These are phyloP conservation scores for Populus deltoides DNA, from an alignment of 345 rosid species.

Conservation along the genomic window DNA sequence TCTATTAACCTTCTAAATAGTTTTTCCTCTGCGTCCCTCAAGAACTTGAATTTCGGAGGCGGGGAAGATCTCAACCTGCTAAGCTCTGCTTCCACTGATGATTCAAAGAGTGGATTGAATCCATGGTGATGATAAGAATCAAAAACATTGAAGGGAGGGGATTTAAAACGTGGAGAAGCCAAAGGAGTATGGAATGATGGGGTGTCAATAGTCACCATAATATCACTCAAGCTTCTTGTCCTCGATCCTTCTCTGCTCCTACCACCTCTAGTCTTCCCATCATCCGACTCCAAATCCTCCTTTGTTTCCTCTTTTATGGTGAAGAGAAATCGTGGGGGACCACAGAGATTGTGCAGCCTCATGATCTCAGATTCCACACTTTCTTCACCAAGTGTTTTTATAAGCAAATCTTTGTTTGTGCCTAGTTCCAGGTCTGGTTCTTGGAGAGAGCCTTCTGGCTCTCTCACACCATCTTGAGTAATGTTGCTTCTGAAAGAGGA, in stretches of 20 bases:
- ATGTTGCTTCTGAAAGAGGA: constrained; percentile 33
- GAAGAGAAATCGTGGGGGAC: constrained; percentile 89
- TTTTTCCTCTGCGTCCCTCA: constrained; percentile 94
- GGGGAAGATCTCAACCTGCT: constrained; percentile 63
- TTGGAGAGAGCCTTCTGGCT: constrained; percentile 17
- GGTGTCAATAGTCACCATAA: constrained; percentile 42
- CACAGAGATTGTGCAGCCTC: constrained; percentile 79
- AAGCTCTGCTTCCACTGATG: constrained; percentile 48
- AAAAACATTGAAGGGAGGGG: constrained; percentile 35
- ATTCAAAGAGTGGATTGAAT: constrained; percentile 88
- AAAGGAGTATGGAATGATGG: constrained; percentile 61
- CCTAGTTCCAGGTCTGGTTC: constrained; percentile 59
- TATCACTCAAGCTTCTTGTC: constrained; percentile 71
- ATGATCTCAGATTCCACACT: constrained; percentile 77
- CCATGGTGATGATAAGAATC: constrained; percentile 50
- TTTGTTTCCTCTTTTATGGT: constrained; percentile 91
- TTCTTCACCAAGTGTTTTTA: constrained; percentile 50
- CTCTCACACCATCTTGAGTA: constrained; percentile 14
- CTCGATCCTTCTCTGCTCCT: constrained; percentile 62
- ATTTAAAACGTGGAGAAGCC: constrained; percentile 60
- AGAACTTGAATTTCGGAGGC: constrained; percentile 91
- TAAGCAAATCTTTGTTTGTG: constrained; percentile 46
- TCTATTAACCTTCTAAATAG: constrained; percentile 53
- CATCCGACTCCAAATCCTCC: constrained; percentile 95
- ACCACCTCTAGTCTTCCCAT: constrained; percentile 59